Percentiles rank a stretch among this genome's conserved stretches.
These are phyloP conservation scores for Liquidambar formosana DNA, from an alignment of 164 flowering plant species.

Conservation along the genomic window DNA sequence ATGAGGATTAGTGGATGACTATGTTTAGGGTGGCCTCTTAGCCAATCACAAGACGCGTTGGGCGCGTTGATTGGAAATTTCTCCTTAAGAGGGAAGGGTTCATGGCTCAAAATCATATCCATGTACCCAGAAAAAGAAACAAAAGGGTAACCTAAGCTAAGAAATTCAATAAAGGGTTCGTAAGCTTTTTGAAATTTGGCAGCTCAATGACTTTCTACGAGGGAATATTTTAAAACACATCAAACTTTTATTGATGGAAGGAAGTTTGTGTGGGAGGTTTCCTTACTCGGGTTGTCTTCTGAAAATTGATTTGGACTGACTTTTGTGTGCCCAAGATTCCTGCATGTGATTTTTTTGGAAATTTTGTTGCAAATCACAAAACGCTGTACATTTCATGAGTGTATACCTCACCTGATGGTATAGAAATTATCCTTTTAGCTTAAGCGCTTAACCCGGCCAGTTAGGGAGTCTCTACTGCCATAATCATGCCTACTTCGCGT, in stretches of 20 bases:
- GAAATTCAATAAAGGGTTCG: constrained; percentile 1
- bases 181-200: constrained; percentile 18
- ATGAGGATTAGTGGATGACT: background rate
- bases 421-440: background rate
- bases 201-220: constrained; percentile 4
- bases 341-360: background rate
- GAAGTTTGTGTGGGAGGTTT: too few relatives aligned
- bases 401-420: too few relatives aligned
- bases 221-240: constrained; percentile 12
- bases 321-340: background rate
- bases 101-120: too few relatives aligned
- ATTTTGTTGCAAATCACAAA: background rate
- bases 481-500: too few relatives aligned
- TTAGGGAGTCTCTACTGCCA: too few relatives aligned
- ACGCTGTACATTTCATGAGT: too few relatives aligned
- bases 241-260: too few relatives aligned
- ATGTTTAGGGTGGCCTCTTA: background rate
- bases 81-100: too few relatives aligned
- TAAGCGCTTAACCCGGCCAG: too few relatives aligned
- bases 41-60: background rate
- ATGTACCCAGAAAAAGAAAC: background rate
- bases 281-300: background rate
- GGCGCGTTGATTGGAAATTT: too few relatives aligned
- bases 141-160: background rate
- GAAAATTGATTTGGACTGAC: background rate